Conservation (phyloP, 2,329 filamentous ascomycete genomes). For the Verticillium longisporum region DNA sequence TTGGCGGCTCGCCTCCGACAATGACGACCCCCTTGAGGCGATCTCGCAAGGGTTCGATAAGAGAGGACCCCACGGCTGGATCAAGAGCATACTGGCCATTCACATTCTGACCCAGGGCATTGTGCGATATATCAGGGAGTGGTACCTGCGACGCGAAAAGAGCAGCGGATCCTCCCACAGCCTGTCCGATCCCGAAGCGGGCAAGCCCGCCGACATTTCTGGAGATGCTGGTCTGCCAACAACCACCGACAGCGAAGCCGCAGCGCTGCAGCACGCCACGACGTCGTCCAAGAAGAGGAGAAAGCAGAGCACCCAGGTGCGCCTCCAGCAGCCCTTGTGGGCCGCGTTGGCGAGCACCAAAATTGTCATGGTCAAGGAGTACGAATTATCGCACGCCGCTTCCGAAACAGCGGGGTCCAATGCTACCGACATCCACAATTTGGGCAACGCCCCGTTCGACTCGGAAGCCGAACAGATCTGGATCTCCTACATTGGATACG, state of each 20-base stretch:
- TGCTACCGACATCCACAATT: slow-evolving; percentile 69
- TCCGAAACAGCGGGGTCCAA: slow-evolving; percentile 68
- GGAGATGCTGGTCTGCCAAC: slow-evolving; percentile 24
- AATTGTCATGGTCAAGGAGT: slow-evolving; percentile 90
- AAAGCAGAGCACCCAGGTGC: slow-evolving; percentile 85
- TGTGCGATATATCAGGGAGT: slow-evolving; percentile 63
- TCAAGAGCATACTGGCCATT: slow-evolving; percentile 62
- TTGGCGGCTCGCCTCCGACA: slow-evolving; percentile 35
- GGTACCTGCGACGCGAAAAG: slow-evolving; percentile 57
- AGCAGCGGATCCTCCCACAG: slow-evolving; percentile 41
- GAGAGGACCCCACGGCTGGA: slow-evolving; percentile 56
- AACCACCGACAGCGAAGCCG: slow-evolving; percentile 45
- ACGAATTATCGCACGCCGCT: slow-evolving; percentile 72
- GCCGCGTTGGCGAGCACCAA: slow-evolving; percentile 92
- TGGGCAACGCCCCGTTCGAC: slow-evolving; percentile 69
- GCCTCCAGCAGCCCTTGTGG: slow-evolving; percentile 89
- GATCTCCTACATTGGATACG: slow-evolving; percentile 73
- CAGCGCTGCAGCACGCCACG: slow-evolving; percentile 47
- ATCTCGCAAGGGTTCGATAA: slow-evolving; percentile 44
- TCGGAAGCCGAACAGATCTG: slow-evolving; percentile 66
- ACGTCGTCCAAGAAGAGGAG: slow-evolving; percentile 72
- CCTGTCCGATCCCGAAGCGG: slow-evolving; percentile 56
- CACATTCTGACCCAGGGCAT: slow-evolving; percentile 70
- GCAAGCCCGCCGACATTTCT: slow-evolving; percentile 35
- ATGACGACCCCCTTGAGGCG: slow-evolving; percentile 41